Evolutionary conservation across 176 grass and related monocot species (phyloP).

Genomic region (Eleusine indica): DNA sequence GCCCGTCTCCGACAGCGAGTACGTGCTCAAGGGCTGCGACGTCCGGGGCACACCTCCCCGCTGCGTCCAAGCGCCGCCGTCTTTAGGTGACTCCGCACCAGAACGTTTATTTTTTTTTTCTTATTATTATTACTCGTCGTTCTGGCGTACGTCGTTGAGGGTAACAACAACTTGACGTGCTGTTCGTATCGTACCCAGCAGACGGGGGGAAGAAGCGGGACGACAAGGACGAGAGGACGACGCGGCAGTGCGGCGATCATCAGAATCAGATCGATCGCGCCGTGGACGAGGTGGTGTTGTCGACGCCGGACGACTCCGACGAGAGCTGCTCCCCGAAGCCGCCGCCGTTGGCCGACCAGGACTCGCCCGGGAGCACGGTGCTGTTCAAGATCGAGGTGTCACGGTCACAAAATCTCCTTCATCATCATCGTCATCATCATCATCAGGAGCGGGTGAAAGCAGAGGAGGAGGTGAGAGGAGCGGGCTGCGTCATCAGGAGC

Average conservation of each 20-base stretch:
- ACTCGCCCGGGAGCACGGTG: neutral
- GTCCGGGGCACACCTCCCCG: slow-evolving; percentile 32
- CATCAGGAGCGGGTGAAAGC: neutral
- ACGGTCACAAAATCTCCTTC: neutral
- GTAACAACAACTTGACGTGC: neutral
- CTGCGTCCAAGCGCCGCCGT: neutral
- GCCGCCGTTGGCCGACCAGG: slow-evolving; percentile 24
- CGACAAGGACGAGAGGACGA: neutral
- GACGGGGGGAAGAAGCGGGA: slow-evolving; percentile 25
- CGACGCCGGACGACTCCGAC: neutral
- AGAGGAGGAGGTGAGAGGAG: no score
- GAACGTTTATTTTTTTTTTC: neutral
- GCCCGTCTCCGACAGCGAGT: slow-evolving; percentile 70
- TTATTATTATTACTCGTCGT: neutral
- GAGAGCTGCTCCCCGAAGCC: slow-evolving; percentile 11
- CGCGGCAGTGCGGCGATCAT: neutral
- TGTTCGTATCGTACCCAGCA: neutral
- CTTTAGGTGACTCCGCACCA: slow-evolving; percentile 7
- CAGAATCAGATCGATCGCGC: neutral
- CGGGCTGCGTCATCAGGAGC: no score
- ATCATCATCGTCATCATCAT: neutral
- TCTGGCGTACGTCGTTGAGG: neutral
- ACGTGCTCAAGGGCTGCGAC: slow-evolving; percentile 72
- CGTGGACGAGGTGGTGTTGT: slow-evolving; percentile 12
- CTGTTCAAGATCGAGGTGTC: slow-evolving; percentile 28